Percentiles rank a stretch among this genome's conserved stretches.
Evolutionary conservation across 768 basidiomycete species (phyloP).

Genomic region (Boletus barrowsii): DNA sequence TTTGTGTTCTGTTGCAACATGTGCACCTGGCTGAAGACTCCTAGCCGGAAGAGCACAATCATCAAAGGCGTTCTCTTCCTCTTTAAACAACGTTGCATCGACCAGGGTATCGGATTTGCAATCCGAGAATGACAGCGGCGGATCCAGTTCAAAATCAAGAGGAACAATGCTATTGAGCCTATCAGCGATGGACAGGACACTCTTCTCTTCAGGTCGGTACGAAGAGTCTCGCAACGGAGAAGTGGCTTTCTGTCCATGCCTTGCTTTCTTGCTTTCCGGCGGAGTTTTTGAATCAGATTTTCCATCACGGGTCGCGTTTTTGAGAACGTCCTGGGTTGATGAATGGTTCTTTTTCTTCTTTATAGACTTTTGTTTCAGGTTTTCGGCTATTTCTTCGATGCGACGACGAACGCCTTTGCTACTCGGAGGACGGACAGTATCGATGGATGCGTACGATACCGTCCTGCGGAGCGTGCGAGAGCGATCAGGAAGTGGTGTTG

Average conservation of each 20-base stretch:
- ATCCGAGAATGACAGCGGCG: neutral
- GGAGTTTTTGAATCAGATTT: neutral
- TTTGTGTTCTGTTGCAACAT: neutral
- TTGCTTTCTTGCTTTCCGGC: neutral
- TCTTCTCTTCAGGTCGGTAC: neutral
- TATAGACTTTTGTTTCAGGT: neutral
- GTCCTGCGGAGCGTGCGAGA: slow-evolving; percentile 16
- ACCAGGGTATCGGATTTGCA: neutral
- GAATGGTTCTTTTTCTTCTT: slow-evolving; percentile 1
- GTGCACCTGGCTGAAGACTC: neutral
- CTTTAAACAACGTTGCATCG: neutral
- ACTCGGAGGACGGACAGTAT: slow-evolving; percentile 8
- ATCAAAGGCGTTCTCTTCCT: neutral
- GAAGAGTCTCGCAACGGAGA: neutral
- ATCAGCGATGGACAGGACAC: neutral
- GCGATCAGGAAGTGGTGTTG: slow-evolving; percentile 1
- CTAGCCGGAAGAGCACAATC: neutral
- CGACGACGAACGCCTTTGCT: slow-evolving; percentile 12
- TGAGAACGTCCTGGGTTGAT: neutral
- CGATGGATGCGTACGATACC: slow-evolving; percentile 16
- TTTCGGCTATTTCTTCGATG: slow-evolving; percentile 10
- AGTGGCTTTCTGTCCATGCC: neutral
- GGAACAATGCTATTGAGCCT: slow-evolving; percentile 5
- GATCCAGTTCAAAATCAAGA: neutral
- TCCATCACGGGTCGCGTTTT: neutral